These are phyloP conservation scores for Nicotiana tomentosiformis DNA, from an alignment of 257 asterid genomes.

Conservation along the genomic window DNA sequence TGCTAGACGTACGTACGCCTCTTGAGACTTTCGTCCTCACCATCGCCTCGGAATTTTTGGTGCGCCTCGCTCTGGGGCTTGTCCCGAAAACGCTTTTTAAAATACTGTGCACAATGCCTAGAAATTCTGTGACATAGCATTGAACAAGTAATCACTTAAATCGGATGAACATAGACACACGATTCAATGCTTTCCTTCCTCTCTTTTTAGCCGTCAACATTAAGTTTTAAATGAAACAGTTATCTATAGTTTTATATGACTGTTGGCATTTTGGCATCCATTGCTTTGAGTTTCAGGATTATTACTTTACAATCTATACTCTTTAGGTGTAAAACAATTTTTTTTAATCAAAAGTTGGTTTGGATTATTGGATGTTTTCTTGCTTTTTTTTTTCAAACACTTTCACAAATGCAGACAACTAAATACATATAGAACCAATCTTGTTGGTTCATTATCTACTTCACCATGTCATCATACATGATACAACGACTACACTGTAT, in stretches of 20 bases:
- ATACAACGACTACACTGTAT: no score
- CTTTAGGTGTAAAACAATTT: neutral
- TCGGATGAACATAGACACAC: neutral
- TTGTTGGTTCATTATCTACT: no score
- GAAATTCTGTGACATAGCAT: neutral
- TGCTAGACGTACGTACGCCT: no score
- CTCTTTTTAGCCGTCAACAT: neutral
- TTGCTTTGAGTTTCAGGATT: neutral
- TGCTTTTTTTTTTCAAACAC: neutral
- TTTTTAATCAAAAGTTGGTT: neutral
- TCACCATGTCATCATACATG: no score
- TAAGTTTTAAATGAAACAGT: neutral
- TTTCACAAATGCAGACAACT: neutral
- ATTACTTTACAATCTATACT: neutral
- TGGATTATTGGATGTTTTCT: neutral
- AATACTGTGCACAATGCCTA: neutral
- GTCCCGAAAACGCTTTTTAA: no score
- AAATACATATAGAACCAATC: neutral
- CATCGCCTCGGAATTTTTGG: no score
- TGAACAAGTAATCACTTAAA: neutral
- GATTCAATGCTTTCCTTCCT: neutral
- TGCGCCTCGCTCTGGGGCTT: no score
- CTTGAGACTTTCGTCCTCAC: no score
- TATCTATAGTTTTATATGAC: neutral
- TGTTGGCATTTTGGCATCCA: neutral